A percentile compares a stretch with the other conserved stretches of the same genome.
Conservation (phyloP, 768 basidiomycete genomes). For the Grammothele lineata region DNA sequence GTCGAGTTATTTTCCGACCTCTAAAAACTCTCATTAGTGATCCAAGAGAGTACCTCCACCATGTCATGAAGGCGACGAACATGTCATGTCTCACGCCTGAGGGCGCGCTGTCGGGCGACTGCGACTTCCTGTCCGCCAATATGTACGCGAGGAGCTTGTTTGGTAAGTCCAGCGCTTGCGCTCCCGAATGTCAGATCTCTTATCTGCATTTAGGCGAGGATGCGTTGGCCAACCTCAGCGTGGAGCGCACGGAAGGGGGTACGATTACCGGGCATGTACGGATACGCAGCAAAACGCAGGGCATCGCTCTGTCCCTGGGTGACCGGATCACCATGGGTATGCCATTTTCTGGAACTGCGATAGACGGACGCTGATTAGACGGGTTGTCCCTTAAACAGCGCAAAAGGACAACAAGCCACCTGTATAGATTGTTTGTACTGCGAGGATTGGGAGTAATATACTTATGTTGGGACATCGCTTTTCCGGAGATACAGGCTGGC, state of each 20-base stretch:
- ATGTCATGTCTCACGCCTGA: conserved; percentile 96
- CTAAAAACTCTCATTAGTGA: conserved; percentile 46
- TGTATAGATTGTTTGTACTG: conserved; percentile 17
- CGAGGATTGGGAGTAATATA: conserved; percentile 10
- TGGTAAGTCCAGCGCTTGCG: conserved; percentile 43
- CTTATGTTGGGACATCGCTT: conserved; percentile 9
- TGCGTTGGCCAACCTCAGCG: conserved; percentile 89
- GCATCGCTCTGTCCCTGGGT: conserved; percentile 92
- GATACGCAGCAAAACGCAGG: conserved; percentile 96
- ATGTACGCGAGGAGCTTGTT: conserved; percentile 95
- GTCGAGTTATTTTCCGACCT: no score
- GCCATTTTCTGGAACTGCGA: conserved; percentile 16
- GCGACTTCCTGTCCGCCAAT: conserved; percentile 95
- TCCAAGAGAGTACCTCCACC: conserved; percentile 84
- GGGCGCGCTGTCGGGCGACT: conserved; percentile 85
- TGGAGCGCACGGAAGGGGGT: conserved; percentile 82
- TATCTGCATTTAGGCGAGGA: conserved; percentile 67
- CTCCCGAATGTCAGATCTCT: neutral
- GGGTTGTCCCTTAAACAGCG: conserved; percentile 30
- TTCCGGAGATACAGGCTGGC: conserved; percentile 4
- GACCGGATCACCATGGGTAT: conserved; percentile 73
- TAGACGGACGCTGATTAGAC: no score
- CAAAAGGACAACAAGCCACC: conserved; percentile 40
- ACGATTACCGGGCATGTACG: conserved; percentile 89
- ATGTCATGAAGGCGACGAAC: conserved; percentile 96